phyloP scores from a whole-genome alignment of 2,329 filamentous ascomycete species.

The Didymella exigua region DNA sequence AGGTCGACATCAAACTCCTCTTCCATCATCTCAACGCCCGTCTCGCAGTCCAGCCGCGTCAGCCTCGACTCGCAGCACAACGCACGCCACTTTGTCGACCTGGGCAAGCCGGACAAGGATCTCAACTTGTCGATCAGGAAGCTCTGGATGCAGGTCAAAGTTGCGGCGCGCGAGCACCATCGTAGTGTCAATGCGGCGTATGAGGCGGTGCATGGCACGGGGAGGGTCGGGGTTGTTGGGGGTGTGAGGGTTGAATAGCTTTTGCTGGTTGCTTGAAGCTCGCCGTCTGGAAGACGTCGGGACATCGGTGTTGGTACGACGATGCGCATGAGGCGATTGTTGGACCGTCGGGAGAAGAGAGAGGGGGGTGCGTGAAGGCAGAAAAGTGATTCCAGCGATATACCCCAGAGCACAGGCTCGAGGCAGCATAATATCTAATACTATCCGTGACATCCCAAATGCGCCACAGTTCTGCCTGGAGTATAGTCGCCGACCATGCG shows the following conservation, averaged over 20 bases:
- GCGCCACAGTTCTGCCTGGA: too few species aligned
- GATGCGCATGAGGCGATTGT: too few species aligned
- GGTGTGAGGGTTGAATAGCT: background rate
- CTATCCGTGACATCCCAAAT: background rate
- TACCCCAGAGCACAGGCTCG: background rate
- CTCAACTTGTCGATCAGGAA: slow-evolving; percentile 35
- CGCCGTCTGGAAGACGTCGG: too few species aligned
- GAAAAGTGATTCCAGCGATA: background rate
- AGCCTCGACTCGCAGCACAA: slow-evolving; percentile 31
- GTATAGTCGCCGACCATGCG: too few species aligned
- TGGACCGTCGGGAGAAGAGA: too few species aligned
- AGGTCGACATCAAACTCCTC: background rate
- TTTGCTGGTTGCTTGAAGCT: too few species aligned
- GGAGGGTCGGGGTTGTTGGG: background rate
- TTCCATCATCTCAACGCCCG: slow-evolving; percentile 21
- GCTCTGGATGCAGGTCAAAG: slow-evolving; percentile 38
- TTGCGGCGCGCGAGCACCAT: slow-evolving; percentile 37
- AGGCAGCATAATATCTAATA: background rate
- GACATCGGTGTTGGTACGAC: too few species aligned
- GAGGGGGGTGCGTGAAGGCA: background rate
- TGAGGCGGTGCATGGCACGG: slow-evolving; percentile 31
- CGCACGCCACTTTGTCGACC: slow-evolving; percentile 29
- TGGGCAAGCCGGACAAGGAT: slow-evolving; percentile 25
- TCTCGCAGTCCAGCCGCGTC: slow-evolving; percentile 18
- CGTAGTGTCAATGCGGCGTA: slow-evolving; percentile 39